These are phyloP conservation scores for Syzygium aqueum DNA, from an alignment of 345 rosid species.

Conservation along the genomic window DNA sequence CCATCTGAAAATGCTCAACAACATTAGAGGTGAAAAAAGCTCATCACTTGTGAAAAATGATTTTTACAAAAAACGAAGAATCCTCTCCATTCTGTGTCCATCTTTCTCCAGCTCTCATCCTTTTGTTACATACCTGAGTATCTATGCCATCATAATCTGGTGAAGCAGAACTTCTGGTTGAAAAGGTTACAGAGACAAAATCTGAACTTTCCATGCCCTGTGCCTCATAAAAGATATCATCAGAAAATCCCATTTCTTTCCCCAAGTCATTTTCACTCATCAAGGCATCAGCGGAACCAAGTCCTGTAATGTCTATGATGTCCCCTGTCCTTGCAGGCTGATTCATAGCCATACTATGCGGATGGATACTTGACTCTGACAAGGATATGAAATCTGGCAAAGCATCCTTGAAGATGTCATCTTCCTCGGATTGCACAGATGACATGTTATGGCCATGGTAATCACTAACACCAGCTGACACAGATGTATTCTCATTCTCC, in stretches of 20 bases:
- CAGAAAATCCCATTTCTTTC: slow-evolving; percentile 42
- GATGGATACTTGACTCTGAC: slow-evolving; percentile 42
- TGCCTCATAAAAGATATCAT: slow-evolving; percentile 84
- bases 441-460: slow-evolving; percentile 28
- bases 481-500: slow-evolving; percentile 40
- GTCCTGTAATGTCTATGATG: slow-evolving; percentile 23
- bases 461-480: slow-evolving; percentile 21
- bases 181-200: slow-evolving; percentile 79
- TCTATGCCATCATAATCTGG: slow-evolving; percentile 85
- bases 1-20: slow-evolving; percentile 61
- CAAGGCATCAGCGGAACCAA: slow-evolving; percentile 40
- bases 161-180: slow-evolving; percentile 66
- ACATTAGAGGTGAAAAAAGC: slow-evolving; percentile 21
- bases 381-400: slow-evolving; percentile 72
- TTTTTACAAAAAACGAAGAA: neutral
- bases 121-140: slow-evolving; percentile 56
- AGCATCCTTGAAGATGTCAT: slow-evolving; percentile 83
- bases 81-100: neutral
- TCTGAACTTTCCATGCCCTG: slow-evolving; percentile 59
- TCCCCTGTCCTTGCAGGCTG: slow-evolving; percentile 32
- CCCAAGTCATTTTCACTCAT: slow-evolving; percentile 34
- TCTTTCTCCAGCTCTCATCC: slow-evolving; percentile 2
- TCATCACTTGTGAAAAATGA: neutral
- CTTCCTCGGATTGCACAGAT: slow-evolving; percentile 51
- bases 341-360: slow-evolving; percentile 31